Evolutionary conservation across 2,329 filamentous ascomycete genomes (phyloP), one percentile per base, ranked within the genome.

Genomic region (Microcyclospora pomicola): DNA sequence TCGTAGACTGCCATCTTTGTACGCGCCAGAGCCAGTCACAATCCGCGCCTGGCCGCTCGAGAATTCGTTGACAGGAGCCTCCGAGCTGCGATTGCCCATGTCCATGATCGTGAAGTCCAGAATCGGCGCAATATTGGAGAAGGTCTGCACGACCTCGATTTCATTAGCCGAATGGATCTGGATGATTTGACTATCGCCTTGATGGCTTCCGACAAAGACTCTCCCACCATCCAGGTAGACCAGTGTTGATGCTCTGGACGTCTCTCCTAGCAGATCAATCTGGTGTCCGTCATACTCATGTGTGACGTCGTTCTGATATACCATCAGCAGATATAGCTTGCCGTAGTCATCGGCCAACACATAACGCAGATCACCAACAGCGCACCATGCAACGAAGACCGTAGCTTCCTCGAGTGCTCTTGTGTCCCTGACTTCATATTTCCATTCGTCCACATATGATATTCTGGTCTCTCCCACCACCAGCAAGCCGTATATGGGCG

Each of bases 41-140:
- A 98, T 82, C 30, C 87, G 75, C 33, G 91, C 87, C 60, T 98
- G 88, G 0, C 91, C 91, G 1, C 88, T 94, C 0, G 87, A 93
- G 53, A 94, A 98, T 44, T 91, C 83, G 51, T 91, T 92, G 2
- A 80, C 81, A 13, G 84, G 78, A 7, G 71, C 75, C 45, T 91
- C 81, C 15, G 80, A 80, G 42, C 83, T 79, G 39, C 84, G 72
- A 49, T 85, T 87, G 0, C 87, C 88, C 70, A 96, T 82, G 53
- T 96, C 91, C 85, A 96, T 94, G 12, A 98, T 76, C 1, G 82
- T 80, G 50, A 98, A 95, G 56, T 98, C 91, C 30, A 96, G 64
- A 31, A 98, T 82, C 0, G 91, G 91, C 0, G 82, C 86, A 49
- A 96, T 84, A 53, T 94, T 98, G 3, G 74, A 66, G 39, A 92